These are phyloP conservation scores for Pseudogymnoascus destructans DNA, from an alignment of 2,329 filamentous ascomycete species.

Conservation along the genomic window DNA sequence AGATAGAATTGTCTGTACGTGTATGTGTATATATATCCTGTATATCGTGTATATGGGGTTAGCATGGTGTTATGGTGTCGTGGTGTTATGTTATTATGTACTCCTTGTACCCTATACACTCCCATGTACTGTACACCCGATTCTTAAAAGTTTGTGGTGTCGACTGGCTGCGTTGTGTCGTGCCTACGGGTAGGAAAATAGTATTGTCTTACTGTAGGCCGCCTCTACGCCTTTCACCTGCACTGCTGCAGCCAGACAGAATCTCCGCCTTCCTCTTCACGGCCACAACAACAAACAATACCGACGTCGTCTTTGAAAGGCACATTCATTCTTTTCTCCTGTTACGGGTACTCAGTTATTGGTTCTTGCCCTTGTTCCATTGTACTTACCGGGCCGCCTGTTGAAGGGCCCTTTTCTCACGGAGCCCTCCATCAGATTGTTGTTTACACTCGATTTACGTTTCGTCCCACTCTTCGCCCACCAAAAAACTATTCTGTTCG, in stretches of 20 bases:
- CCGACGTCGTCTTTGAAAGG: constrained; percentile 3
- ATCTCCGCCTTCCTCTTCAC: neutral
- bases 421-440: constrained; percentile 3
- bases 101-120: neutral
- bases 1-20: neutral
- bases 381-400: neutral
- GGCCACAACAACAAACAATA: constrained; percentile 8
- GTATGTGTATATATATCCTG: neutral
- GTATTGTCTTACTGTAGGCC: neutral
- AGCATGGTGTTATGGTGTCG: neutral
- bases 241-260: neutral
- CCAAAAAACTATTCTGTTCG: constrained; percentile 6
- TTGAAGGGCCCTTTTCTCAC: neutral
- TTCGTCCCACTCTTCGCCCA: constrained; percentile 7
- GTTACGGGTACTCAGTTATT: neutral
- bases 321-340: constrained; percentile 3
- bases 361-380: constrained; percentile 1
- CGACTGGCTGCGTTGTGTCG: neutral
- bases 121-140: constrained; percentile 2
- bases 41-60: neutral
- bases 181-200: constrained; percentile 3
- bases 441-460: constrained; percentile 7
- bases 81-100: neutral
- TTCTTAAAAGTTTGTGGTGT: neutral
- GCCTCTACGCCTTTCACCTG: constrained; percentile 3